Base-by-base conservation (phyloP, 805 yeast genomes). In the Monosporozyma siamensis region DNA sequence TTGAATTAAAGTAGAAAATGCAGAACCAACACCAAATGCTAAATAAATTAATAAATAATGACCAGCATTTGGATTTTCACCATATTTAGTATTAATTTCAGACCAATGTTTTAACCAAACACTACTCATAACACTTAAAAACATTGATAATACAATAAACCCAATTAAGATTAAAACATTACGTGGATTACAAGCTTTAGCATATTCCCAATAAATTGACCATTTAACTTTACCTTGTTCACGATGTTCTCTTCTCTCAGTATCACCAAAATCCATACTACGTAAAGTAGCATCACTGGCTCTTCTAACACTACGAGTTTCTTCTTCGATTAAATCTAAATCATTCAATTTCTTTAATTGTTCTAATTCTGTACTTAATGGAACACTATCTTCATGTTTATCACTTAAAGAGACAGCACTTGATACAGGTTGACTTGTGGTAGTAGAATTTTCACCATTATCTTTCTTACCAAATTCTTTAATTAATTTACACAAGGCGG, bases 31-130 rank as follows among this genome's bases (percentile, higher is more conserved):
- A 48, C 98, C 97, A 34, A 90, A 68, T 9, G 71, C 68, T 46
- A 83, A 75, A 59, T 90, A 92, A 42, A 85, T 69, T 15, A 82
- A 81, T 50, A 92, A 68, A 54, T 88, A 92, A 54, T 64, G 75
- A 42, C 67, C 67, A n/a, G 83, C 77, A 45, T 78, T 60, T 2
- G 95, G 95, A 59, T 90, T 90, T 44, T 65, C 65, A 21, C 88
- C 90, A 30, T 65, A 58, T 35, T 61, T 65, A 3, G 89, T 72
- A 58, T 90, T 92, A 18, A 82, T 76, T 59, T 92, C 99, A 10
- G 97, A 85, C 98, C 98, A 92, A 62, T 86, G 86, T 62, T 92
- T 92, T 55, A 92, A 75, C 99, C 99, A 92, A 42, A 90, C 75
- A 58, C 81, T 88, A 29, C 88, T 79, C 36, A 67, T 66, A 40